Conservation (phyloP, 2,329 filamentous ascomycete species). For the Didymella keratinophila region DNA sequence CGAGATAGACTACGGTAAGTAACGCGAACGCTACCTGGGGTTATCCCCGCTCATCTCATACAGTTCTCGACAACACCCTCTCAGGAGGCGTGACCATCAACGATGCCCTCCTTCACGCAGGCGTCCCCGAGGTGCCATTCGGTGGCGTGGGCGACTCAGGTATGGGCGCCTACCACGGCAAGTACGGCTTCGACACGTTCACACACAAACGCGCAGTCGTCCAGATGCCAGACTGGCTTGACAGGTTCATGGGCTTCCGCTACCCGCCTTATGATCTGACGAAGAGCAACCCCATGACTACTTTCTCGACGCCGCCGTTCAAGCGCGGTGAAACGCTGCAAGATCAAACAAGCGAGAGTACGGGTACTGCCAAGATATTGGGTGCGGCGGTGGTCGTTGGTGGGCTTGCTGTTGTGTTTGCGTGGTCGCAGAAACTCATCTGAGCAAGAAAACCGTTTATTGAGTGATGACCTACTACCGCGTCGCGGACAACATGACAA, state of each 20-base stretch:
- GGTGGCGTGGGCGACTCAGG: conserved; percentile 1
- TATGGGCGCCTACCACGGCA: not conserved
- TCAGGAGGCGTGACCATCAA: conserved; percentile 9
- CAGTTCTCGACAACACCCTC: conserved; percentile 6
- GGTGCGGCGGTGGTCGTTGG: not conserved
- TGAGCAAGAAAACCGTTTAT: not conserved
- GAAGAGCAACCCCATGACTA: not conserved
- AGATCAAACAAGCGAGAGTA: not conserved
- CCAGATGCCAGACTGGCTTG: not conserved
- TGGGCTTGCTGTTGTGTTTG: not conserved
- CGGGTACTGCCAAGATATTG: not conserved
- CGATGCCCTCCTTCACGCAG: conserved; percentile 3
- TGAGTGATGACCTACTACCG: too few species aligned
- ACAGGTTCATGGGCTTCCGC: not conserved
- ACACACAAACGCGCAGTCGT: not conserved
- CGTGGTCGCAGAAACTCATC: not conserved
- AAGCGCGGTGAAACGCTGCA: conserved; percentile 8
- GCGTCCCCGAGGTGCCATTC: conserved; percentile 4
- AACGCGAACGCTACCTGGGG: too few species aligned
- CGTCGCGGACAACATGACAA: too few species aligned
- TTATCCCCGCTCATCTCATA: not conserved
- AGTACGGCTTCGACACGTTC: not conserved
- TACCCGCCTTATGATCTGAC: not conserved
- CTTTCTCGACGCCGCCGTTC: not conserved
- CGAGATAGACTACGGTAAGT: conserved; percentile 9